These are phyloP conservation scores for Rhodotorula sp. DNA, from an alignment of 1,284 basidiomycete genomes.

Conservation along the genomic window DNA sequence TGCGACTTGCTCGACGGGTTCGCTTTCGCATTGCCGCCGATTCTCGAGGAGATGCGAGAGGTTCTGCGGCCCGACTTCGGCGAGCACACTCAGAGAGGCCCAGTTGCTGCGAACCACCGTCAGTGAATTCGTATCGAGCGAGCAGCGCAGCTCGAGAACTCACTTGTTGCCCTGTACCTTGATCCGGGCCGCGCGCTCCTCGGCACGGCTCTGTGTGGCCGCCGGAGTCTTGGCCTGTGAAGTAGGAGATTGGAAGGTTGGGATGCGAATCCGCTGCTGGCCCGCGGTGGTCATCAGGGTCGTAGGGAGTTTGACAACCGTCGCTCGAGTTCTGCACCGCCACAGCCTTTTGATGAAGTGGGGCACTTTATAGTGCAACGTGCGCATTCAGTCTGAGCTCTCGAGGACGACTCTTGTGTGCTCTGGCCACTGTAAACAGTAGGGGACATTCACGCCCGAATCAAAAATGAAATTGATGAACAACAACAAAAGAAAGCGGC, in stretches of 20 bases:
- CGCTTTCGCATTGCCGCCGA: background rate
- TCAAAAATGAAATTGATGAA: too few relatives aligned
- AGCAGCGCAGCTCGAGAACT: background rate
- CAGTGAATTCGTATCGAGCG: background rate
- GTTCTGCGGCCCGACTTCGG: background rate
- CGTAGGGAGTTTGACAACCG: too few relatives aligned
- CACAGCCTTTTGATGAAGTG: too few relatives aligned
- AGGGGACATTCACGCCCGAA: too few relatives aligned
- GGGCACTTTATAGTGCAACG: too few relatives aligned
- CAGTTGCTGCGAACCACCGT: background rate
- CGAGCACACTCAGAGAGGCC: constrained; percentile 1
- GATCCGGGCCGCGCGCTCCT: constrained; percentile 5
- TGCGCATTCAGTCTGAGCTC: too few relatives aligned
- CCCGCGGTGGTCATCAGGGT: too few relatives aligned
- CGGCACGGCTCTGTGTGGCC: constrained; percentile 8
- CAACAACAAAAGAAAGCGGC: too few relatives aligned
- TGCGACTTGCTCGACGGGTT: background rate
- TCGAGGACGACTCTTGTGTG: too few relatives aligned
- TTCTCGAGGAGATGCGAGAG: constrained; percentile 11
- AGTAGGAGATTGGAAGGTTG: constrained; percentile 21
- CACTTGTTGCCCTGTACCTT: background rate
- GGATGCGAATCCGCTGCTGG: constrained; percentile 18
- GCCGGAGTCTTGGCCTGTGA: background rate
- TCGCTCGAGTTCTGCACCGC: too few relatives aligned
- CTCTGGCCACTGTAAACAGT: too few relatives aligned